Conservation (phyloP, 805 yeast genomes). For the Saccharomycopsis microspora region DNA sequence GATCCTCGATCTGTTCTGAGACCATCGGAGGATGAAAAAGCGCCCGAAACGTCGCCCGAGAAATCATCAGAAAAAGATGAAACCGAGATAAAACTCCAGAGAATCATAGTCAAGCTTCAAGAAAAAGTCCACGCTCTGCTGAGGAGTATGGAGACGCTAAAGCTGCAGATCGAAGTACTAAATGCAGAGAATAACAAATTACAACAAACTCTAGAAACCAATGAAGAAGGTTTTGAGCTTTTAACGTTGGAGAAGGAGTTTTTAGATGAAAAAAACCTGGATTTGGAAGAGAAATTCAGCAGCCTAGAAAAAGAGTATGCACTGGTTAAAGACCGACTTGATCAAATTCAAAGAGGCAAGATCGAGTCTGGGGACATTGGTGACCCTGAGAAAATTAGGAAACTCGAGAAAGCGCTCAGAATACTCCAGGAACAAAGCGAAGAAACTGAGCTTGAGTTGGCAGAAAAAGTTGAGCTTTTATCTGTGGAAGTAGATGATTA, state of each 20-base stretch:
- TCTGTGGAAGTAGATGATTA: constrained; percentile 2
- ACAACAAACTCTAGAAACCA: not conserved
- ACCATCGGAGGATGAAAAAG: too few species aligned
- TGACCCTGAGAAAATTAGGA: constrained; percentile 23
- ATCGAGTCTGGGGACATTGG: constrained; percentile 17
- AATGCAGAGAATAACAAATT: constrained; percentile 21
- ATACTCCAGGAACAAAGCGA: constrained; percentile 23
- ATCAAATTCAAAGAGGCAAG: constrained; percentile 9
- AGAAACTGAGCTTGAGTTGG: constrained; percentile 21
- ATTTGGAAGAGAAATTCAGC: constrained; percentile 21
- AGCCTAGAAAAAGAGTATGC: constrained; percentile 24
- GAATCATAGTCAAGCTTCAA: constrained; percentile 34
- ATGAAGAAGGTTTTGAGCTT: constrained; percentile 24
- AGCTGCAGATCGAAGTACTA: constrained; percentile 19
- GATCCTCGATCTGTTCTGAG: too few species aligned
- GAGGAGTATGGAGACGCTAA: constrained; percentile 22
- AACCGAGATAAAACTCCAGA: constrained; percentile 14
- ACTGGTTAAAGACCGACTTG: constrained; percentile 24
- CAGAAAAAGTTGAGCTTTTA: constrained; percentile 18
- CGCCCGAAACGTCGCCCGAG: not conserved
- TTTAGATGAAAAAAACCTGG: constrained; percentile 25
- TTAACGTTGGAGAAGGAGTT: constrained; percentile 34
- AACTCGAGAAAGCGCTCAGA: constrained; percentile 31
- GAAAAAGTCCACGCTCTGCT: constrained; percentile 29
- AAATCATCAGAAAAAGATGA: not conserved